Percentiles rank a stretch among this genome's conserved stretches.
These are phyloP conservation scores for Candida adriatica DNA, from an alignment of 805 yeast species.

Conservation along the genomic window DNA sequence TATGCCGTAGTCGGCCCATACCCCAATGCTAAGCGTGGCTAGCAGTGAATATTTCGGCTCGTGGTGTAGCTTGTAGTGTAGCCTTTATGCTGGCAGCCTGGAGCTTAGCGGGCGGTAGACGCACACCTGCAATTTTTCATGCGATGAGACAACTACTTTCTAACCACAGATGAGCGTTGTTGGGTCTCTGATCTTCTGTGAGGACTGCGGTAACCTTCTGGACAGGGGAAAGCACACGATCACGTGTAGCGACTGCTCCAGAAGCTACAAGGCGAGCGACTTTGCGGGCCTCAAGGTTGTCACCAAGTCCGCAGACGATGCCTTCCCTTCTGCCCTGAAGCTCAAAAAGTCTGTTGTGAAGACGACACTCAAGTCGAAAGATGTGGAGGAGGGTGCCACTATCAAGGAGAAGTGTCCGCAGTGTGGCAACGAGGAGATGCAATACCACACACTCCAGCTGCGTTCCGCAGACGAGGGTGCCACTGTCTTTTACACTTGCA, in stretches of 20 bases:
- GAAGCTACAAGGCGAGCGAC: constrained; percentile 34
- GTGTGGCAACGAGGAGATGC: constrained; percentile 98
- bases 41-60: no score
- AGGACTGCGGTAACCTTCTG: constrained; percentile 84
- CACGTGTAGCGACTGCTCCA: constrained; percentile 50
- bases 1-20: no score
- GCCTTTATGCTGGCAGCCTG: no score
- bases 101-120: no score
- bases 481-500: constrained; percentile 95
- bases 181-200: constrained; percentile 91
- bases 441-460: constrained; percentile 90
- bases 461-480: constrained; percentile 99
- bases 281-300: constrained; percentile 79
- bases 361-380: constrained; percentile 68
- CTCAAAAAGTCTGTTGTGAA: constrained; percentile 87
- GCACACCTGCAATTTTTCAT: no score
- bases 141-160: no score
- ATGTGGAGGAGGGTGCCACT: constrained; percentile 90
- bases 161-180: constrained; percentile 70
- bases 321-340: constrained; percentile 82
- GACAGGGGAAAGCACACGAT: constrained; percentile 52
- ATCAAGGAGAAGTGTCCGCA: constrained; percentile 98
- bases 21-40: no score
- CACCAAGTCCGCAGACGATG: constrained; percentile 84
- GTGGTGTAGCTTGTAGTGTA: no score